Conservation (phyloP, 1,284 basidiomycete genomes). For the Erythrobasidium hasegawianum region DNA sequence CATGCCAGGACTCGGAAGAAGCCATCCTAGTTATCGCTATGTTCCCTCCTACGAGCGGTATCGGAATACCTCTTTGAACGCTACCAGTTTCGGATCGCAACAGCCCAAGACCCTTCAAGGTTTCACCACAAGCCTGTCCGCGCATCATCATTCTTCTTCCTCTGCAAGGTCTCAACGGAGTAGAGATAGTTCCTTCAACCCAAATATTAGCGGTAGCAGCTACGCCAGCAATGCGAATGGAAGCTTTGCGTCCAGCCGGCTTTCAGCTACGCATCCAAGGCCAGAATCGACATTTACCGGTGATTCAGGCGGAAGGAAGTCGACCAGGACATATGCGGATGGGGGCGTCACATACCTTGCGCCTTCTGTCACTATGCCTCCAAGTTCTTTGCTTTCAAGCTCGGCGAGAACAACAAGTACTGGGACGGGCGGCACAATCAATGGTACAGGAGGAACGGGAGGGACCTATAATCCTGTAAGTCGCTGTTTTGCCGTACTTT, state of each 20-base stretch:
- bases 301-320: not conserved
- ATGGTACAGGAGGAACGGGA: not conserved
- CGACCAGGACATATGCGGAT: conserved; percentile 16
- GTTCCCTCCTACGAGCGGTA: not conserved
- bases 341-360: conserved; percentile 22
- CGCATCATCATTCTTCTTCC: conserved; percentile 1
- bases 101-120: conserved; percentile 2
- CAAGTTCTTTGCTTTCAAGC: not conserved
- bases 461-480: conserved; percentile 12
- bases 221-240: too few relatives aligned
- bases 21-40: not conserved
- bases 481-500: too few relatives aligned
- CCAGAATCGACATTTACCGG: not conserved
- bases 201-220: not conserved
- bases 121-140: not conserved
- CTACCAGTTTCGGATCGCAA: not conserved
- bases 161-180: not conserved
- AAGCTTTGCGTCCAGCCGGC: not conserved
- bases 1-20: not conserved
- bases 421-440: too few relatives aligned
- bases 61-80: not conserved
- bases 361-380: conserved; percentile 26
- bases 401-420: not conserved
- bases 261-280: not conserved
- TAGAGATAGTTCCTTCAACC: not conserved